Conservation (phyloP, 768 basidiomycete genomes). For the Porpolomopsis calyptriformis region DNA sequence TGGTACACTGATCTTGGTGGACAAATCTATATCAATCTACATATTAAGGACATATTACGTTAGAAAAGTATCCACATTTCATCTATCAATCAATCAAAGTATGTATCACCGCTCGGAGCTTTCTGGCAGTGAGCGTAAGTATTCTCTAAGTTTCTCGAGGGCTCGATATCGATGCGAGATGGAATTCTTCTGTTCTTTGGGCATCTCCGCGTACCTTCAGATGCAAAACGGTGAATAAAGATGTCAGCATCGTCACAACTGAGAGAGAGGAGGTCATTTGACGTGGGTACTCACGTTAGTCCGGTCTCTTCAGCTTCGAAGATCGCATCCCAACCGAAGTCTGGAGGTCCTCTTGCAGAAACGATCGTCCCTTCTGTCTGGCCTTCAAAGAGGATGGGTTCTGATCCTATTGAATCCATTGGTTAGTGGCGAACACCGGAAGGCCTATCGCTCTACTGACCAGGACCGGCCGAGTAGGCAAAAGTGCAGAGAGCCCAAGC, state of each 20-base stretch:
- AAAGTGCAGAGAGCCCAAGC: constrained; percentile 95
- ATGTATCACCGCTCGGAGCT: not conserved
- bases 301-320: constrained; percentile 72
- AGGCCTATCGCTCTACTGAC: constrained; percentile 15
- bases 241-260: not conserved
- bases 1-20: no score
- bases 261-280: constrained; percentile 1
- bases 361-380: constrained; percentile 86
- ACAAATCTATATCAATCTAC: no score
- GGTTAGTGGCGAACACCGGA: not conserved
- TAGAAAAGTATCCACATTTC: no score
- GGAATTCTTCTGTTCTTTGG: constrained; percentile 52
- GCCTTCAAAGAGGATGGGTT: constrained; percentile 73
- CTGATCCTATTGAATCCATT: constrained; percentile 28
- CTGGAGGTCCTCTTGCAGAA: constrained; percentile 59
- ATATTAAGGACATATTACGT: no score
- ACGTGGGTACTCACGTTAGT: constrained; percentile 48
- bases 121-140: constrained; percentile 24
- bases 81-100: not conserved
- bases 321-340: constrained; percentile 87
- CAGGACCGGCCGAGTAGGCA: constrained; percentile 82
- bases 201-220: constrained; percentile 69
- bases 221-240: not conserved
- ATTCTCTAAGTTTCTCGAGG: constrained; percentile 51
- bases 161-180: constrained; percentile 68